Base-by-base conservation (phyloP, 371 early-diverging fungal species). In the Zancudomyces culisetae region DNA sequence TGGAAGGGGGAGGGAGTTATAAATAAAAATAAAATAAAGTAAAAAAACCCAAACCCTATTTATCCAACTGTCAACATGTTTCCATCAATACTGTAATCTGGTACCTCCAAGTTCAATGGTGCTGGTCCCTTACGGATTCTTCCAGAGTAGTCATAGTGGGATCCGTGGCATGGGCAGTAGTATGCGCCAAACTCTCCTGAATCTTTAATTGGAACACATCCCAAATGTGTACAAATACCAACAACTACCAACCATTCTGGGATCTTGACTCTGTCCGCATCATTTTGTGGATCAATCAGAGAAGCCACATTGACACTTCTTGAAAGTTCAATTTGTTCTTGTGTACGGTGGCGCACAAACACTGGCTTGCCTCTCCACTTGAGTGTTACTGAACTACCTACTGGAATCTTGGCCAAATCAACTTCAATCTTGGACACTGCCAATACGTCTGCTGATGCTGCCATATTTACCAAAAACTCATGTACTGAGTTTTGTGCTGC, bases 131-230 rank as follows among this genome's bases (percentile, higher is more conserved):
- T 91, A 61, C 97, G 81, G 61, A 94, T 92, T 73, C 96, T 89
- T 50, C 70, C 68, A 18, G 85, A 83, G 61, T 87, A 85, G 62
- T 90, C 90, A 62, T 91, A 90, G 68, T 91, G 93, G 53, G 93
- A 92, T 60, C 97, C 94, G 73, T 92, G 94, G 83, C 97, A 96
- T 51, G 97, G 97, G 78, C 97, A 96, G 77, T 91, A 96, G 95
- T 95, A 96, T 55, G 95, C 97, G 60, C 89, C 91, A 64, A 72
- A 96, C 57, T 95, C 97, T 71, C 95, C 95, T 68, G 94, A 81
- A 67, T 96, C 94, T 55, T 92, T 94, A 60, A 94, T 84, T 55
- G 97, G 97, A 45, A 96, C 95, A 75, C 97, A 96, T 64, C 97
- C 90, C 73, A 96, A 77, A 71, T 96, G 97, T 52, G 97, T 96